A percentile compares a stretch with the other conserved stretches of the same genome.
These are phyloP conservation scores for Phytophthora syringae DNA, from an alignment of 352 stramenopile species.

Conservation along the genomic window DNA sequence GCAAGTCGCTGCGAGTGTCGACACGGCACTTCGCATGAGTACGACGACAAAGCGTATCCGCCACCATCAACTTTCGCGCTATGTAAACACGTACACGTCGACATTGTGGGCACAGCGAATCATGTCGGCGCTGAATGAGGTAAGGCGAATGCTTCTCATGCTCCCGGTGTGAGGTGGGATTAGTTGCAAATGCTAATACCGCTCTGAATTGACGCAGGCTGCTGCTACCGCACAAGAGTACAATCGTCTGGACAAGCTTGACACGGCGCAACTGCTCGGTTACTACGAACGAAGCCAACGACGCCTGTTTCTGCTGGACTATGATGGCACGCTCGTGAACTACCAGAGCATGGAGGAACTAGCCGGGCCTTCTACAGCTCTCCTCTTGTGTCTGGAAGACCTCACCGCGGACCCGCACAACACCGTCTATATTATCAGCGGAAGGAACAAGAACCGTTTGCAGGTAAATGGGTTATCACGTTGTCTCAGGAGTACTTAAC, in stretches of 20 bases:
- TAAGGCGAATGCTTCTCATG: no score
- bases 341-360: constrained; percentile 84
- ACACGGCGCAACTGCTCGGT: constrained; percentile 79
- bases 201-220: constrained; percentile 31
- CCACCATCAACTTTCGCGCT: constrained; percentile 84
- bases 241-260: constrained; percentile 86
- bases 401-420: constrained; percentile 76
- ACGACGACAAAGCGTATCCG: constrained; percentile 88
- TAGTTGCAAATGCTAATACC: neutral
- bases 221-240: constrained; percentile 82
- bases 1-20: constrained; percentile 84
- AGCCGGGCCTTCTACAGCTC: constrained; percentile 54
- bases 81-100: constrained; percentile 92
- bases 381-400: constrained; percentile 75
- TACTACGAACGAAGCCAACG: constrained; percentile 87
- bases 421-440: constrained; percentile 88
- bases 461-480: constrained; percentile 36
- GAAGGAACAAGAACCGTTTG: constrained; percentile 75
- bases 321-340: constrained; percentile 85
- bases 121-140: constrained; percentile 82
- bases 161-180: no score
- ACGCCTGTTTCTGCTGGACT: constrained; percentile 86
- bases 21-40: constrained; percentile 86
- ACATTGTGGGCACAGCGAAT: constrained; percentile 87
- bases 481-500: neutral